These are phyloP conservation scores for Huntiella savannae DNA, from an alignment of 2,329 filamentous ascomycete genomes.

Conservation along the genomic window DNA sequence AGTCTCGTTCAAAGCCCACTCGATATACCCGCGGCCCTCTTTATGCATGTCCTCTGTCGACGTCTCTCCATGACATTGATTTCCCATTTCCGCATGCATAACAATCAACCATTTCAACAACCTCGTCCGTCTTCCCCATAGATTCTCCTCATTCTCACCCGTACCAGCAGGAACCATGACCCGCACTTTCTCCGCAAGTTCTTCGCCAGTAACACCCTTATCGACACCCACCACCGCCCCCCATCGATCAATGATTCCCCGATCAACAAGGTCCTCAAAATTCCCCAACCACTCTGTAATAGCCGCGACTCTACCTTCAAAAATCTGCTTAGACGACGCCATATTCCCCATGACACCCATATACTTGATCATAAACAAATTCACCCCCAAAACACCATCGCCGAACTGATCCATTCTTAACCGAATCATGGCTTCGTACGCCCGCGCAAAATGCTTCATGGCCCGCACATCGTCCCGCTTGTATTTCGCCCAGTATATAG, in stretches of 20 bases:
- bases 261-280: conserved; percentile 30
- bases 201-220: conserved; percentile 16
- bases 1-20: conserved; percentile 66
- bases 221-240: conserved; percentile 15
- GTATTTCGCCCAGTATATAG: conserved; percentile 12
- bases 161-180: conserved; percentile 11
- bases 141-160: conserved; percentile 30
- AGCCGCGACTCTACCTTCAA: conserved; percentile 59
- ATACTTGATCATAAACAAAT: conserved; percentile 62
- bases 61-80: conserved; percentile 61
- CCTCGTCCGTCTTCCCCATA: conserved; percentile 41
- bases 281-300: conserved; percentile 40
- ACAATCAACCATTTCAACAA: conserved; percentile 56
- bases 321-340: conserved; percentile 50
- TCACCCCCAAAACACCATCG: conserved; percentile 77
- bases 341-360: conserved; percentile 59
- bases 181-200: conserved; percentile 15
- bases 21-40: conserved; percentile 42
- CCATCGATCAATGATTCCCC: conserved; percentile 26
- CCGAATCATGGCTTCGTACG: conserved; percentile 8
- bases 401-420: conserved; percentile 60
- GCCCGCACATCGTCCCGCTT: conserved; percentile 10
- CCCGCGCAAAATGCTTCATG: conserved; percentile 7
- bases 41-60: conserved; percentile 55
- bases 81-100: conserved; percentile 66